A percentile compares a stretch with the other conserved stretches of the same genome.
These are phyloP conservation scores for Xylariaceae sp. DNA, from an alignment of 2,329 filamentous ascomycete genomes.

Conservation along the genomic window DNA sequence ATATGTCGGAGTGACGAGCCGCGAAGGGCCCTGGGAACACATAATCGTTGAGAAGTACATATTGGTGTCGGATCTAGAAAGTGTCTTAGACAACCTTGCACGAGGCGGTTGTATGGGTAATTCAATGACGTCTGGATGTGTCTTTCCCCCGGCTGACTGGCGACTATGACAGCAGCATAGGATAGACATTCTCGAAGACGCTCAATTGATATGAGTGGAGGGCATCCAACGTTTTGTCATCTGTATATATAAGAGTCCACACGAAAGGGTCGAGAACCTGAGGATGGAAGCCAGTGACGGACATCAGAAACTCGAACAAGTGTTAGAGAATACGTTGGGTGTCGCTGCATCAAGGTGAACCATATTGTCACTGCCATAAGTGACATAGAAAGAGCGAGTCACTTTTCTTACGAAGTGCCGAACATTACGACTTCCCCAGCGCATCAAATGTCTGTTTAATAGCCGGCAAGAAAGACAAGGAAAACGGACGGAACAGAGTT, in stretches of 20 bases:
- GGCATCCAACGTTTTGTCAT: not conserved
- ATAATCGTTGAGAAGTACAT: slow-evolving; percentile 30
- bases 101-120: slow-evolving; percentile 34
- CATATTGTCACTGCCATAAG: not conserved
- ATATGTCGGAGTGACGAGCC: slow-evolving; percentile 32
- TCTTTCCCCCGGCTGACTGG: slow-evolving; percentile 24
- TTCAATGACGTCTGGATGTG: slow-evolving; percentile 25
- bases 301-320: not conserved
- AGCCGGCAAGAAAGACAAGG: too few species aligned
- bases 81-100: slow-evolving; percentile 31
- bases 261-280: not conserved
- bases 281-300: not conserved
- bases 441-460: too few species aligned
- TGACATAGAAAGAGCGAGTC: not conserved
- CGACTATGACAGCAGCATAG: slow-evolving; percentile 44
- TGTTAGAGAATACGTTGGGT: not conserved
- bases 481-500: too few species aligned
- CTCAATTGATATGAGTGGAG: not conserved
- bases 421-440: not conserved
- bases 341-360: not conserved
- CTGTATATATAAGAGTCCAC: not conserved
- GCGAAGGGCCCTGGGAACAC: slow-evolving; percentile 29
- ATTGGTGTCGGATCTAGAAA: slow-evolving; percentile 29
- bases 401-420: not conserved
- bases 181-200: slow-evolving; percentile 40